Percentiles rank a stretch among this genome's conserved stretches.
These are phyloP conservation scores for Raffaelea arxii DNA, from an alignment of 2,329 filamentous ascomycete species.

Conservation along the genomic window DNA sequence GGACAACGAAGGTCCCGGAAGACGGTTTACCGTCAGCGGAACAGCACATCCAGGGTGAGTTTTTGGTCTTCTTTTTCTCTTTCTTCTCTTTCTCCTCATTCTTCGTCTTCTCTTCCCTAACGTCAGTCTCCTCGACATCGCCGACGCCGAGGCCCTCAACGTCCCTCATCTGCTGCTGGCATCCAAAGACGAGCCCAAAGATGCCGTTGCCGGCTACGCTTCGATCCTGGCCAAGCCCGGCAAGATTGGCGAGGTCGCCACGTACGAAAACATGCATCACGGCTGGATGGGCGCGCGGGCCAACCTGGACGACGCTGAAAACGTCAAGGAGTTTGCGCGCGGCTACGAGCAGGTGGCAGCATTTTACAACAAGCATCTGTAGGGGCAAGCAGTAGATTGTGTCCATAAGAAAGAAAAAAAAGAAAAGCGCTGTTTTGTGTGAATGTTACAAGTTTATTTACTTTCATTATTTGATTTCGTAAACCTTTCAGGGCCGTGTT, in stretches of 20 bases:
- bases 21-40: conserved; percentile 25
- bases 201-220: conserved; percentile 32
- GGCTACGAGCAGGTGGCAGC: conserved; percentile 35
- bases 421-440: too few relatives aligned
- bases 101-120: not conserved
- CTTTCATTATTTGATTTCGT: too few relatives aligned
- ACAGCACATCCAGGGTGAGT: conserved; percentile 22
- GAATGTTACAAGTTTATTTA: too few relatives aligned
- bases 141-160: conserved; percentile 32
- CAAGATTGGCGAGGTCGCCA: conserved; percentile 34
- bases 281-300: conserved; percentile 50
- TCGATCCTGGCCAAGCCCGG: conserved; percentile 29
- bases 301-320: conserved; percentile 33
- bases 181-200: conserved; percentile 36
- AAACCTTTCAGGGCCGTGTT: too few relatives aligned
- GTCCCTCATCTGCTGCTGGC: conserved; percentile 40
- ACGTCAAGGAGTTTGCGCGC: conserved; percentile 35
- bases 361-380: conserved; percentile 33
- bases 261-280: conserved; percentile 39
- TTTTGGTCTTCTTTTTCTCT: not conserved
- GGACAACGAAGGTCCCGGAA: conserved; percentile 23
- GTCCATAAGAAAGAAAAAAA: too few relatives aligned
- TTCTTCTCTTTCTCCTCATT: not conserved
- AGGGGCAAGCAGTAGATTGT: too few relatives aligned
- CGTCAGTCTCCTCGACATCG: conserved; percentile 21